Evolutionary conservation across 2,329 filamentous ascomycete species (phyloP), one percentile per base, ranked within the genome.

Genomic region (Botrytis paeoniae): DNA sequence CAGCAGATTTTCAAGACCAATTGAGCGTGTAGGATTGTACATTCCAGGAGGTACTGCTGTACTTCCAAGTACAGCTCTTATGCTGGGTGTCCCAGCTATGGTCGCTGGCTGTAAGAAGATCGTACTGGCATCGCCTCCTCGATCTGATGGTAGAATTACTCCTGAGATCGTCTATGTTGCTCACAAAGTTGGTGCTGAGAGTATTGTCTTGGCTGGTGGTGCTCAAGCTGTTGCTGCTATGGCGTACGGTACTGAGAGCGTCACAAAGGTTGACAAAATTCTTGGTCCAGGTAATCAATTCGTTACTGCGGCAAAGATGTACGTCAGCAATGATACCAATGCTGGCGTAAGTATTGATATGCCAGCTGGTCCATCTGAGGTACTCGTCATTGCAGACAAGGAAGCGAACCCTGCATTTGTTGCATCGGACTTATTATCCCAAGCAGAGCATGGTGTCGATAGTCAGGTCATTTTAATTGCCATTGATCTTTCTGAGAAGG

Each of bases 191-290:
- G 95, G 95, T 68, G 96, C 96, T 2, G 93, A 98, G 83, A 94
- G 93, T 80, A 98, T 99, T 78, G 95, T 99, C 8, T 88, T 99
- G 39, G 96, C 96, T 18, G 96, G 96, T 75, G 96, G 96, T 75
- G 96, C 95, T 0, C 96, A 99, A 84, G 96, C 96, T 61, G 91
- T 99, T 54, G 96, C 95, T 32, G 96, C 96, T 65, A 92, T 99
- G 91, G 96, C 96, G 3, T 99, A 99, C 83, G 96, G 96, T 65
- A 99, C 96, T 0, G 92, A 98, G 83, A 95, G 91, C 78, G 90
- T 99, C 69, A 93, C 87, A 82, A 99, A 99, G 85, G 96, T 99
- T 12, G 96, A 99, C 86, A 99, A 99, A 89, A 98, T 99, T 78
- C 89, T 98, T 20, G 96, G 96, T 0, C 96, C 96, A 4, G 96